A percentile compares a stretch with the other conserved stretches of the same genome.
Evolutionary conservation across 164 flowering plant genomes (phyloP).

Genomic region (Nymphaea colorata): DNA sequence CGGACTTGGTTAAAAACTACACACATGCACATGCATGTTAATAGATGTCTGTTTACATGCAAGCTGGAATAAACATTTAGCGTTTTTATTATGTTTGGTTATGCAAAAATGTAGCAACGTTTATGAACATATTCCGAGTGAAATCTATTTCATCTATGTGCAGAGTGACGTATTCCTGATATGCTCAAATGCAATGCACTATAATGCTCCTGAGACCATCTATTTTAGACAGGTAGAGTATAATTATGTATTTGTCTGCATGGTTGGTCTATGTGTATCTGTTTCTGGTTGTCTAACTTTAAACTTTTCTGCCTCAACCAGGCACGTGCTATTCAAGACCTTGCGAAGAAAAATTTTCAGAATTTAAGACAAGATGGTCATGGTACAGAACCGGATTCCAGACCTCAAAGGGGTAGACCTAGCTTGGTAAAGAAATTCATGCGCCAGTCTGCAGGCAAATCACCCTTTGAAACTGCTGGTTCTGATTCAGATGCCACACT

Average conservation of each 20-base stretch:
- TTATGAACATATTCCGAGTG: too few species aligned
- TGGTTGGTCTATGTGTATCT: not conserved
- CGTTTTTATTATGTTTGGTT: too few species aligned
- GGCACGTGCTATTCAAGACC: slow-evolving; percentile 85
- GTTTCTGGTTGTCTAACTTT: not conserved
- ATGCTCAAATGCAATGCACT: slow-evolving; percentile 89
- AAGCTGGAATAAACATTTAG: too few species aligned
- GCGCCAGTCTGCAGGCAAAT: slow-evolving; percentile 28
- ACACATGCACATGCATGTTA: too few species aligned
- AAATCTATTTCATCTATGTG: slow-evolving; percentile 9
- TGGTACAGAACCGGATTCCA: slow-evolving; percentile 29
- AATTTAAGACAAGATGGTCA: slow-evolving; percentile 77
- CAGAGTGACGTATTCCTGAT: slow-evolving; percentile 80
- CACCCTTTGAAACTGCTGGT: slow-evolving; percentile 29
- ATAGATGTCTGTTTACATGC: too few species aligned
- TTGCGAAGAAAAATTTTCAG: slow-evolving; percentile 77
- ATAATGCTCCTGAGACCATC: slow-evolving; percentile 79
- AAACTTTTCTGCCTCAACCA: slow-evolving; percentile 9
- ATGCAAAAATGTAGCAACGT: too few species aligned
- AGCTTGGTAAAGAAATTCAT: slow-evolving; percentile 15
- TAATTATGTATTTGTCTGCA: not conserved
- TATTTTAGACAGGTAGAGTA: slow-evolving; percentile 74
- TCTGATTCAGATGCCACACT: slow-evolving; percentile 52
- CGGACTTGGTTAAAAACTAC: too few species aligned
- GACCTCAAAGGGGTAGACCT: slow-evolving; percentile 55